Base-by-base conservation (phyloP, 1,139 yeast genomes). In the Candida tetrigidarum region DNA sequence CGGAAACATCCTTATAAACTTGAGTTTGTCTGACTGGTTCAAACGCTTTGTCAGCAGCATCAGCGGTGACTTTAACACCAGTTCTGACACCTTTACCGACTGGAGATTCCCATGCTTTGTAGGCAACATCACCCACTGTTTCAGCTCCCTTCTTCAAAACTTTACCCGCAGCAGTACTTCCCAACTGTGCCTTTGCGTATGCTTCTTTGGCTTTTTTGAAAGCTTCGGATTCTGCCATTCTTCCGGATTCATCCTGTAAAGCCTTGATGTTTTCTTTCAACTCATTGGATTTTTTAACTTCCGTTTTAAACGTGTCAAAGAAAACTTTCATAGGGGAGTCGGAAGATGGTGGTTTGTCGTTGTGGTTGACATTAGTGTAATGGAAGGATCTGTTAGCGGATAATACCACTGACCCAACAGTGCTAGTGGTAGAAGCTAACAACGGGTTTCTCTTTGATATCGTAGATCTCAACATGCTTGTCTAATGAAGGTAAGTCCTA, bases 81-180 rank as follows among this genome's bases (percentile, higher is more conserved):
- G 83, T 77, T 62, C 99, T 81, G 14, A 96, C 93, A 42, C 85
- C 87, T 66, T 86, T 84, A 52, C 96, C 93, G 39, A 93, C 88
- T 27, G 93, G 91, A 2, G 97, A 90, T 50, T 95, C 97, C 99
- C 99, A 95, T 0, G 98, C 97, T 51, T 85, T 85, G 38, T 80
- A 77, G 3, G 97, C 99, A 37, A 84, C 96, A 45, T 80, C 85
- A 45, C 97, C 99, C 25, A 93, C 90, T 28, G 85, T 95, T 58
- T 87, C 90, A n/a, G 98, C 97, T 2, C 98, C 93, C 68, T 88
- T 88, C 56, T 83, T 81, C 47, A 91, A 81, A 37, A 91, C 88
- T 62, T 86, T 81, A 3, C 96, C 92, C 8, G 96, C 89, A 34
- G 91, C 91, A 36, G 92, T 81, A 14, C 86, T 76, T 10, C 90